These are phyloP conservation scores for Syzygium grande DNA, from an alignment of 345 rosid genomes.

Conservation along the genomic window DNA sequence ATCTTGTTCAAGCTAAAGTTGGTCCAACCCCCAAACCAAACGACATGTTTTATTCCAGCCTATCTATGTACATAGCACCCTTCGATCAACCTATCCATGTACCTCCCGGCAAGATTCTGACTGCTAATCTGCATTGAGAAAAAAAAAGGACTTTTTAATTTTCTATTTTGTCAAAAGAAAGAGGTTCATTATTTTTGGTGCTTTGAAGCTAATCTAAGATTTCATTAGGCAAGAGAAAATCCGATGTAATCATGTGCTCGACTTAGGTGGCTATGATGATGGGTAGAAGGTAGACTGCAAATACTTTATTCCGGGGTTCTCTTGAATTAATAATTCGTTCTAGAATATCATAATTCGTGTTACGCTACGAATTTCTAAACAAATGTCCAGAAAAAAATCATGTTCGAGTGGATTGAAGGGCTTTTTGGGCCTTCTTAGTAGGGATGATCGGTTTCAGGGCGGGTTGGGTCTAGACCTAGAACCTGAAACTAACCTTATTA, in stretches of 20 bases:
- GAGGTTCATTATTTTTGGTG: neutral
- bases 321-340: neutral
- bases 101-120: neutral
- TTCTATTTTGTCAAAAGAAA: neutral
- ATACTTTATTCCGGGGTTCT: neutral
- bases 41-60: neutral
- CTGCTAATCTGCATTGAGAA: neutral
- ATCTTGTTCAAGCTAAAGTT: neutral
- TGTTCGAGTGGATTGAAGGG: neutral
- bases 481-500: too few species aligned
- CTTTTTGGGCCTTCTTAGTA: neutral
- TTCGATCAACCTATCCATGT: neutral
- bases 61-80: neutral
- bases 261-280: neutral
- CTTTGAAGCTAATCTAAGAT: neutral
- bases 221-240: neutral
- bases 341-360: neutral
- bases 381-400: neutral
- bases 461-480: too few species aligned
- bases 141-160: neutral
- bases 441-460: too few species aligned
- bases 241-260: neutral
- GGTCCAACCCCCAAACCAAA: neutral
- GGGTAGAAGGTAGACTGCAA: neutral
- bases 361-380: neutral